phyloP scores from a whole-genome alignment of 306 rosid genomes.

The Canavalia ensiformis region DNA sequence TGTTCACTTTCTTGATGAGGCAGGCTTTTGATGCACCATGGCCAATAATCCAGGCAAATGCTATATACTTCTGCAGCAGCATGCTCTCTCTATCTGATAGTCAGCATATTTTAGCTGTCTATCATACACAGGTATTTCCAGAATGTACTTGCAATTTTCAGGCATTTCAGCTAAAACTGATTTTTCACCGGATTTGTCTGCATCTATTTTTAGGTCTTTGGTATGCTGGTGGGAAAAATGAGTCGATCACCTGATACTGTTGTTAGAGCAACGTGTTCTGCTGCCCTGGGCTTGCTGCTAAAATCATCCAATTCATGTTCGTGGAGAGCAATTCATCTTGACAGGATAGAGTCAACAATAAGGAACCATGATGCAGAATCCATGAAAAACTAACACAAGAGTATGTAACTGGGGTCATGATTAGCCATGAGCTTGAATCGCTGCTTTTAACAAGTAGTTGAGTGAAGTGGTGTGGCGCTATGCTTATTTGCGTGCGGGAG shows the following conservation, averaged over 20 bases:
- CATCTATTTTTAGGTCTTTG: slow-evolving; percentile 71
- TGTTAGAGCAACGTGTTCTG: slow-evolving; percentile 90
- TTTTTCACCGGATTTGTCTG: slow-evolving; percentile 40
- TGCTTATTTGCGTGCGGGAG: background rate
- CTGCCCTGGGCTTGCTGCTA: slow-evolving; percentile 84
- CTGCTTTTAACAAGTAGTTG: background rate
- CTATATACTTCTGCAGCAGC: slow-evolving; percentile 87
- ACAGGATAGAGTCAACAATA: slow-evolving; percentile 59
- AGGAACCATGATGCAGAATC: slow-evolving; percentile 55
- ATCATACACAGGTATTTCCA: slow-evolving; percentile 75
- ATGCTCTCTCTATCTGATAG: slow-evolving; percentile 78
- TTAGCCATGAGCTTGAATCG: slow-evolving; percentile 34
- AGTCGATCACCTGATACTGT: slow-evolving; percentile 80
- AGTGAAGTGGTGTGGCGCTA: background rate
- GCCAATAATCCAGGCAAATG: slow-evolving; percentile 96
- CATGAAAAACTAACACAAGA: slow-evolving; percentile 30
- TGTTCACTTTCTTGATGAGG: slow-evolving; percentile 50
- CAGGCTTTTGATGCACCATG: slow-evolving; percentile 99
- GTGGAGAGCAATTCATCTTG: slow-evolving; percentile 64
- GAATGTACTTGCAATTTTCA: slow-evolving; percentile 30
- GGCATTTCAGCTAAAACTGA: slow-evolving; percentile 24
- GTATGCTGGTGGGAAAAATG: slow-evolving; percentile 78
- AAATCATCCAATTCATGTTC: slow-evolving; percentile 74
- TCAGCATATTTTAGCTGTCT: slow-evolving; percentile 76
- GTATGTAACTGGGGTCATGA: slow-evolving; percentile 7